phyloP scores from a whole-genome alignment of 139 green algal species.

The Chlorella sp. region DNA sequence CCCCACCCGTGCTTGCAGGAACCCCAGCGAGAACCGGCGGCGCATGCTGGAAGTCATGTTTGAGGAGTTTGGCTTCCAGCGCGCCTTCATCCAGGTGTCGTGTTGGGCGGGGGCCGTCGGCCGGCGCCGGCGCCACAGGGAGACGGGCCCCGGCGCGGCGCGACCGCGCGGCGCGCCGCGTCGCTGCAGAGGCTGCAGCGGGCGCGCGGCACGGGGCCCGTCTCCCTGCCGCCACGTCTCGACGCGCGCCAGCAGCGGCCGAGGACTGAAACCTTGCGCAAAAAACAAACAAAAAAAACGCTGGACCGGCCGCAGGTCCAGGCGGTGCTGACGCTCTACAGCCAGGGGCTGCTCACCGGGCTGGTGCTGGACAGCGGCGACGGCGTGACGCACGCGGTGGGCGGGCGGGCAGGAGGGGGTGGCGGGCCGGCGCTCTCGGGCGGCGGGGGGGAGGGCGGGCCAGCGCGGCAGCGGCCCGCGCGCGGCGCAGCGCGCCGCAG shows the following conservation, averaged over 20 bases:
- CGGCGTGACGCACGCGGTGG: conserved; percentile 76
- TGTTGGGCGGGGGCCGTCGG: background rate
- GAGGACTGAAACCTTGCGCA: conserved; percentile 85
- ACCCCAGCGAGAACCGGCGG: conserved; percentile 3
- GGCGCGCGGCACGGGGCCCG: conserved; percentile 55
- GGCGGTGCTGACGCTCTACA: conserved; percentile 84
- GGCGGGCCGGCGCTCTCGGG: too few species aligned
- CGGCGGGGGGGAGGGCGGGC: too few species aligned
- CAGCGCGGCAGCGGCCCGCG: too few species aligned
- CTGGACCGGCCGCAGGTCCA: conserved; percentile 85
- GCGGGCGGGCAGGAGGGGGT: background rate
- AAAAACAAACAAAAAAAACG: conserved; percentile 61
- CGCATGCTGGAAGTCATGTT: conserved; percentile 23
- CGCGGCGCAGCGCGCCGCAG: too few species aligned
- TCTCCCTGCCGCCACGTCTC: too few species aligned
- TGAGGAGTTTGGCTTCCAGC: conserved; percentile 5
- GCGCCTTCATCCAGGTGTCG: conserved; percentile 5
- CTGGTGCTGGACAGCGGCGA: conserved; percentile 84
- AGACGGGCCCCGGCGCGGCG: background rate
- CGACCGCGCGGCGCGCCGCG: conserved; percentile 76
- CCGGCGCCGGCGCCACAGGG: conserved; percentile 10
- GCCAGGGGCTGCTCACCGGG: conserved; percentile 74
- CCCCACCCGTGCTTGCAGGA: too few species aligned
- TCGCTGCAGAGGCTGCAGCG: conserved; percentile 55
- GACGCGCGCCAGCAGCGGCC: too few species aligned